These are phyloP conservation scores for Monascus ruber DNA, from an alignment of 2,329 filamentous ascomycete species.

Conservation along the genomic window DNA sequence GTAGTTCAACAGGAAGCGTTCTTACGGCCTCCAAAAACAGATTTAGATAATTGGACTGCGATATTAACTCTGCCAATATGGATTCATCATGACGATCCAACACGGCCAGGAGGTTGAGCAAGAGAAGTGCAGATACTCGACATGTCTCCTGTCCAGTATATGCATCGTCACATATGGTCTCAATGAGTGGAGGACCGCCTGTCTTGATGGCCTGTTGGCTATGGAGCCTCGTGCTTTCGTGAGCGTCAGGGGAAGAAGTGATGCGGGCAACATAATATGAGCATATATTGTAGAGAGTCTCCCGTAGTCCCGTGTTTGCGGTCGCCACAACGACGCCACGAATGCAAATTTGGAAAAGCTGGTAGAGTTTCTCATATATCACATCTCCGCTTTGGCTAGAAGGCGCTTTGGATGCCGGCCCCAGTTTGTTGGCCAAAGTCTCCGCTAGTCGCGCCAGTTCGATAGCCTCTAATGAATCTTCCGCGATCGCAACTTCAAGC, in stretches of 20 bases:
- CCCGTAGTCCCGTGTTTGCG: slow-evolving; percentile 59
- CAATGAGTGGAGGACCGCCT: slow-evolving; percentile 70
- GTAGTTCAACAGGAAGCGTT: slow-evolving; percentile 61
- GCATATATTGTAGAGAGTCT: slow-evolving; percentile 84
- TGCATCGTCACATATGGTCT: slow-evolving; percentile 84
- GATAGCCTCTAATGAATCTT: slow-evolving; percentile 57
- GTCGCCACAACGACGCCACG: slow-evolving; percentile 65
- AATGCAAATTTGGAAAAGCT: slow-evolving; percentile 80
- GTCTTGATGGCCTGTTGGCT: slow-evolving; percentile 61
- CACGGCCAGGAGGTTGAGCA: slow-evolving; percentile 68
- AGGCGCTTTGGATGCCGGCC: slow-evolving; percentile 25
- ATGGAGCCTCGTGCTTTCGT: slow-evolving; percentile 37
- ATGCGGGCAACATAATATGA: slow-evolving; percentile 73
- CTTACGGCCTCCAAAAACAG: slow-evolving; percentile 82
- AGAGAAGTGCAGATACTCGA: slow-evolving; percentile 72
- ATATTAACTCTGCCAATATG: slow-evolving; percentile 65
- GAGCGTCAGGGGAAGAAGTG: slow-evolving; percentile 36
- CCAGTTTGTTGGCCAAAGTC: slow-evolving; percentile 43
- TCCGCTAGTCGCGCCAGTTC: slow-evolving; percentile 68
- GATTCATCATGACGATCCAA: slow-evolving; percentile 63
- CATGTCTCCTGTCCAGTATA: slow-evolving; percentile 72
- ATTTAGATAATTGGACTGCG: slow-evolving; percentile 79
- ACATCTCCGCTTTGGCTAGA: slow-evolving; percentile 50
- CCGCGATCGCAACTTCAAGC: slow-evolving; percentile 63
- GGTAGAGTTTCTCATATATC: slow-evolving; percentile 78